Evolutionary conservation across 1,284 basidiomycete species (phyloP).

Genomic region (Ganoderma leucocontextum): DNA sequence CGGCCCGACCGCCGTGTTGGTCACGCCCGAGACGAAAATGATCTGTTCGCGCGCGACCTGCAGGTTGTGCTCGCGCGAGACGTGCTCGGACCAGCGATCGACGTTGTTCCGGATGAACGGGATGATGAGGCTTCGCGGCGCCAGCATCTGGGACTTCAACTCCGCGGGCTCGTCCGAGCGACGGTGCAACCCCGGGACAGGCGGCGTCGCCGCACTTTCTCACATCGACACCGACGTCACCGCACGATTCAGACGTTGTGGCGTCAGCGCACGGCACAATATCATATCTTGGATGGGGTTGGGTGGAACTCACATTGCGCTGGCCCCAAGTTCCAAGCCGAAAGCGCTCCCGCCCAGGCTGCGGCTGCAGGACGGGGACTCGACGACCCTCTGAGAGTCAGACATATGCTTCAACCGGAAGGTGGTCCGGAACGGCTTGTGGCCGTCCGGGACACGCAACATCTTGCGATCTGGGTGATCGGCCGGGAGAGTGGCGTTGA

Average conservation of each 20-base stretch:
- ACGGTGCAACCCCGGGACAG: no score
- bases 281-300: no score
- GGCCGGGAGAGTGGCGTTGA: constrained; percentile 37
- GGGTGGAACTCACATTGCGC: no score
- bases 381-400: no score
- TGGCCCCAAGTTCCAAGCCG: no score
- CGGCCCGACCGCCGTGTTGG: constrained; percentile 38
- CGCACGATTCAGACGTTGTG: no score
- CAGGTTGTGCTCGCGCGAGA: constrained; percentile 17
- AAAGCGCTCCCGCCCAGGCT: no score
- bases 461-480: neutral
- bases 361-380: no score
- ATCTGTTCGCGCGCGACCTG: constrained; percentile 29
- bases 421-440: constrained; percentile 21
- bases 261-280: no score
- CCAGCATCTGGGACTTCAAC: constrained; percentile 19
- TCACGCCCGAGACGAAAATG: constrained; percentile 32
- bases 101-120: constrained; percentile 33
- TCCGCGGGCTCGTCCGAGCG: constrained; percentile 13
- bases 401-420: constrained; percentile 3
- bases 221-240: no score
- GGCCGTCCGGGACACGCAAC: constrained; percentile 30
- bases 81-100: constrained; percentile 33
- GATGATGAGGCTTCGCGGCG: constrained; percentile 23
- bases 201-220: no score